phyloP scores from a whole-genome alignment of 2,329 filamentous ascomycete species.

The Aspergillus vadensis region DNA sequence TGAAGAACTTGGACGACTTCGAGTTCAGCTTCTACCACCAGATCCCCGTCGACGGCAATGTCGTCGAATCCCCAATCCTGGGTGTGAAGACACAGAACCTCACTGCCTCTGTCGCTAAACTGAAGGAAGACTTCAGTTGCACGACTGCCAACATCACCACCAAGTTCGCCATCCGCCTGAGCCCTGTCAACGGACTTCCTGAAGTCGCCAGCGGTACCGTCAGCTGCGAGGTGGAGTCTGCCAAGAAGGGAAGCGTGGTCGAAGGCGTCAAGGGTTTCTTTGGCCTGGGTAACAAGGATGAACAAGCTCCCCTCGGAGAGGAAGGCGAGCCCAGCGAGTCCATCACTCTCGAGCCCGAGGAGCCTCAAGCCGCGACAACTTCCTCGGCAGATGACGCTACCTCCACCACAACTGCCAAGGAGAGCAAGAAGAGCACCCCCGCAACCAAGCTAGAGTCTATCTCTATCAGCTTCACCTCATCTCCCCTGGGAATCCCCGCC shows the following conservation, averaged over 20 bases:
- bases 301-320: slow-evolving; percentile 70
- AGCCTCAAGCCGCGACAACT: slow-evolving; percentile 49
- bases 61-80: slow-evolving; percentile 62
- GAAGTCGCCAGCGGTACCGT: slow-evolving; percentile 74
- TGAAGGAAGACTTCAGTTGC: slow-evolving; percentile 80
- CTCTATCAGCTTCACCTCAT: slow-evolving; percentile 53
- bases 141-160: slow-evolving; percentile 74
- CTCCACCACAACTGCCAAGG: slow-evolving; percentile 52
- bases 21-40: slow-evolving; percentile 77
- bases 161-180: slow-evolving; percentile 74
- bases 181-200: slow-evolving; percentile 73
- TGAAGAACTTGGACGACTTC: slow-evolving; percentile 82
- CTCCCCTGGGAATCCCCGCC: slow-evolving; percentile 46
- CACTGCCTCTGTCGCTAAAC: slow-evolving; percentile 74
- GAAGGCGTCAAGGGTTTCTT: slow-evolving; percentile 96
- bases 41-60: slow-evolving; percentile 49
- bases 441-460: slow-evolving; percentile 56
- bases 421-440: slow-evolving; percentile 39
- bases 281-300: slow-evolving; percentile 89
- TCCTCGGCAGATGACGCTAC: slow-evolving; percentile 50
- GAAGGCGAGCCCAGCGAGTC: slow-evolving; percentile 55
- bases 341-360: slow-evolving; percentile 49
- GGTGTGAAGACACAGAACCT: slow-evolving; percentile 78
- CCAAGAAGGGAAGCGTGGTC: slow-evolving; percentile 77
- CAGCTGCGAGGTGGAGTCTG: slow-evolving; percentile 79